Percentiles rank a stretch among this genome's conserved stretches.
phyloP scores from a whole-genome alignment of 805 yeast species.

The Saccharomycopsis sp. region DNA sequence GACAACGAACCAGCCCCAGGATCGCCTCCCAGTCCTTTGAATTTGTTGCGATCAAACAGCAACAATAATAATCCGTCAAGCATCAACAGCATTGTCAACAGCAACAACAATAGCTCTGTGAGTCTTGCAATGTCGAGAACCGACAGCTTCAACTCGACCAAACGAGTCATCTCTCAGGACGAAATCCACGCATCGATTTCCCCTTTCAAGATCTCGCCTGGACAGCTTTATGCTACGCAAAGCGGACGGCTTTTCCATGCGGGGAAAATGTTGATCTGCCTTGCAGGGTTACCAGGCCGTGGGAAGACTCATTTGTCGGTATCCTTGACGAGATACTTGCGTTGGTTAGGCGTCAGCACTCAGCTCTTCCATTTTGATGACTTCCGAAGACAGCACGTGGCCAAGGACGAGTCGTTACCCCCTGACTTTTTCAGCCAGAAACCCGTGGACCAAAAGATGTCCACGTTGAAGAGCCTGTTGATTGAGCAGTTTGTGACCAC shows the following conservation, averaged over 20 bases:
- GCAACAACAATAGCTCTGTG: slow-evolving; percentile 18
- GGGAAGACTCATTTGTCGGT: slow-evolving; percentile 94
- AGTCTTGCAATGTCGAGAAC: slow-evolving; percentile 11
- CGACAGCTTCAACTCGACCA: background rate
- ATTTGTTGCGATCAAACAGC: no score
- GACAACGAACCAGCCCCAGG: no score
- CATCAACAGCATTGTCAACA: no score
- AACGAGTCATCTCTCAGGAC: slow-evolving; percentile 29
- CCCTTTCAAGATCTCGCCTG: slow-evolving; percentile 72
- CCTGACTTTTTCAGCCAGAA: slow-evolving; percentile 54
- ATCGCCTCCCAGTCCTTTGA: no score
- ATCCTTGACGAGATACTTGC: slow-evolving; percentile 79
- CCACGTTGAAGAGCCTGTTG: slow-evolving; percentile 48
- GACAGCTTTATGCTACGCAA: slow-evolving; percentile 88
- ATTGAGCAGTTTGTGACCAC: slow-evolving; percentile 62
- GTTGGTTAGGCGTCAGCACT: slow-evolving; percentile 95
- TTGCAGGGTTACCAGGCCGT: slow-evolving; percentile 92
- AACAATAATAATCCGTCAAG: no score
- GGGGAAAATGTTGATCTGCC: slow-evolving; percentile 81
- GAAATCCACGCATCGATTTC: slow-evolving; percentile 64
- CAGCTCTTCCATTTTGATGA: slow-evolving; percentile 90
- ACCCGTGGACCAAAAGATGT: slow-evolving; percentile 35
- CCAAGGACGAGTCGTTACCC: slow-evolving; percentile 45
- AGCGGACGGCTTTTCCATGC: slow-evolving; percentile 93
- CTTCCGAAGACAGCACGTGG: slow-evolving; percentile 53